Evolutionary conservation across 2,329 filamentous ascomycete genomes (phyloP).

Genomic region (Metarhizium brunneum): DNA sequence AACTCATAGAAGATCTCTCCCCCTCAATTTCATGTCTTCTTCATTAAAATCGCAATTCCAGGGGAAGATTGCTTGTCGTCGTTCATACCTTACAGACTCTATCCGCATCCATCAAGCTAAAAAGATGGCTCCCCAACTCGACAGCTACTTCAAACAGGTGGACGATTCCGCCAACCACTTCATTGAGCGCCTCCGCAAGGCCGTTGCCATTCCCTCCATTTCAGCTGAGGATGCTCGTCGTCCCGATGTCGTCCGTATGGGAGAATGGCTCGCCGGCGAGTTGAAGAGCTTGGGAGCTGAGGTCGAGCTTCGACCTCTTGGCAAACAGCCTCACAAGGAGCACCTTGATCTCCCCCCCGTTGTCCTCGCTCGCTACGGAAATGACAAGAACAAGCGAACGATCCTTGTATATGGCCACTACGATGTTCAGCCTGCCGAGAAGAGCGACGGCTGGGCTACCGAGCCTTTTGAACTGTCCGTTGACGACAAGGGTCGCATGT

Average conservation of each 20-base stretch:
- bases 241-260: conserved; percentile 93
- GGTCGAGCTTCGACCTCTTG: conserved; percentile 78
- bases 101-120: conserved; percentile 50
- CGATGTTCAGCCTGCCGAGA: conserved; percentile 91
- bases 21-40: conserved; percentile 12
- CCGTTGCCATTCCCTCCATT: conserved; percentile 92
- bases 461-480: conserved; percentile 86
- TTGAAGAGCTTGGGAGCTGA: conserved; percentile 75
- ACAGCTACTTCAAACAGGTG: conserved; percentile 88
- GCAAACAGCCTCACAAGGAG: conserved; percentile 87
- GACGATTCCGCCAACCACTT: conserved; percentile 71
- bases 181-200: conserved; percentile 81
- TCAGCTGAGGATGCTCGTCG: conserved; percentile 85
- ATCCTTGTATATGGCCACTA: conserved; percentile 98
- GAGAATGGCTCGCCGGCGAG: conserved; percentile 77
- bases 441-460: conserved; percentile 90
- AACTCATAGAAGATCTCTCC: conserved; percentile 14
- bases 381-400: conserved; percentile 84
- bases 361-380: conserved; percentile 84
- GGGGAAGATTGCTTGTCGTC: conserved; percentile 11
- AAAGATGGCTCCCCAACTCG: conserved; percentile 85
- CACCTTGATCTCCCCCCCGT: conserved; percentile 87
- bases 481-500: conserved; percentile 91
- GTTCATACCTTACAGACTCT: conserved; percentile 43
- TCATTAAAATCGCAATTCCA: conserved; percentile 3